Evolutionary conservation across 2,329 filamentous ascomycete genomes (phyloP), one percentile per base, ranked within the genome.

Genomic region (Colletotrichum agaves): DNA sequence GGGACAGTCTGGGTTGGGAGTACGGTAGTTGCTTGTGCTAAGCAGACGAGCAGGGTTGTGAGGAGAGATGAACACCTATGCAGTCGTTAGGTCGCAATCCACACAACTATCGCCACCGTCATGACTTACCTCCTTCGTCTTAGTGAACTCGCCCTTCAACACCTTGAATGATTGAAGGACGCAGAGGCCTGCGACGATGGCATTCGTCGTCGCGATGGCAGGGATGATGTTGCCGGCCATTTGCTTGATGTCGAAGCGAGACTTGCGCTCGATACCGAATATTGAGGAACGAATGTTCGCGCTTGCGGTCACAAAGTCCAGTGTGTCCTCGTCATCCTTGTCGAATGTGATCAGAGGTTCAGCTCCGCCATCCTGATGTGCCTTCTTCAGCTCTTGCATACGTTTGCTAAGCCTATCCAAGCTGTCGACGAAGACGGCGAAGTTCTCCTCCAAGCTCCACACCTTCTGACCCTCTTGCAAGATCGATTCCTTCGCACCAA

Each of bases 201-300:
- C 96, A 78, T 99, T 99, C 0, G 96, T 98, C 0, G 96, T 99
- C 5, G 96, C 96, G 76, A 99, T 99, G 2, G 96, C 96, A 1
- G 96, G 96, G 69, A 99, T 99, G 74, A 99, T 99, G 77, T 99
- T 99, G 61, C 96, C 96, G 4, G 96, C 96, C 95, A 98, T 99
- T 80, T 99, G 92, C 82, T 99, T 99, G 74, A 96, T 94, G 76
- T 98, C 94, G 75, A 98, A 99, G 67, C 97, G 93, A 21, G 94
- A 97, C 77, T 93, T 95, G 4, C 84, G 82, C 61, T 95, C 92
- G 65, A 99, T 97, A 63, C 90, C 91, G 75, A 99, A 99, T n/a
- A 97, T 86, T 23, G 88, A 84, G 1, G 95, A 96, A 49, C 96
- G 89, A 23, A 99, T 87, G 74, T 99, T 99, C 33, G 95, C 93